Conservation (phyloP, 1,284 basidiomycete species). For the Fistulina hepatica region DNA sequence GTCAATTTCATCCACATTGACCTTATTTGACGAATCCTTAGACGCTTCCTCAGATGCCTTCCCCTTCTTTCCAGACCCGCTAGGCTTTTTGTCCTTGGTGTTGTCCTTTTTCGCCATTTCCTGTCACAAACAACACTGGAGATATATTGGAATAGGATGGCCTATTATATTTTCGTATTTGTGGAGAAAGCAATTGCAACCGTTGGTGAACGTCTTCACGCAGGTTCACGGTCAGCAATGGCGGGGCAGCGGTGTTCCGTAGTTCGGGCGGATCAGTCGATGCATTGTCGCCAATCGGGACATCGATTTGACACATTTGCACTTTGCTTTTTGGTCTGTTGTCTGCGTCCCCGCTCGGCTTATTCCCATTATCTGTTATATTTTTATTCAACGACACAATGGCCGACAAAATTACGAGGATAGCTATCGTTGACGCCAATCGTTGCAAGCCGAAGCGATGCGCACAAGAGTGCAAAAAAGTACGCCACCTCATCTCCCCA, state of each 20-base stretch:
- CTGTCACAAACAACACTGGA: not conserved
- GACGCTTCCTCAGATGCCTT: not conserved
- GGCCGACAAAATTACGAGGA: conserved; percentile 91
- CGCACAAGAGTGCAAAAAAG: conserved; percentile 89
- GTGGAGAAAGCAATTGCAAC: too few relatives aligned
- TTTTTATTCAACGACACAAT: conserved; percentile 31
- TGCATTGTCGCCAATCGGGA: too few relatives aligned
- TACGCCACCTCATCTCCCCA: conserved; percentile 22
- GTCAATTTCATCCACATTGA: not conserved
- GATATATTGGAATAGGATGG: too few relatives aligned
- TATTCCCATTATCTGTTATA: too few relatives aligned
- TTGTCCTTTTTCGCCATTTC: not conserved
- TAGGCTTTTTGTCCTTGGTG: not conserved
- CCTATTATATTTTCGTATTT: too few relatives aligned
- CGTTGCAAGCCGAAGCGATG: conserved; percentile 91
- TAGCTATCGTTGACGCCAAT: conserved; percentile 89
- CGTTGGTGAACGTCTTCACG: too few relatives aligned
- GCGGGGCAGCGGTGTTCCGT: too few relatives aligned
- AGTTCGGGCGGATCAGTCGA: too few relatives aligned
- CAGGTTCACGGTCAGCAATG: too few relatives aligned
- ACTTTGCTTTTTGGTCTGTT: too few relatives aligned
- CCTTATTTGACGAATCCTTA: not conserved
- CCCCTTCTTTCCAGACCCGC: not conserved
- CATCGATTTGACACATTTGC: too few relatives aligned
- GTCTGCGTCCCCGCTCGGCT: too few relatives aligned